These are phyloP conservation scores for Globisporangium cystogenes DNA, from an alignment of 352 stramenopile species.

Conservation along the genomic window DNA sequence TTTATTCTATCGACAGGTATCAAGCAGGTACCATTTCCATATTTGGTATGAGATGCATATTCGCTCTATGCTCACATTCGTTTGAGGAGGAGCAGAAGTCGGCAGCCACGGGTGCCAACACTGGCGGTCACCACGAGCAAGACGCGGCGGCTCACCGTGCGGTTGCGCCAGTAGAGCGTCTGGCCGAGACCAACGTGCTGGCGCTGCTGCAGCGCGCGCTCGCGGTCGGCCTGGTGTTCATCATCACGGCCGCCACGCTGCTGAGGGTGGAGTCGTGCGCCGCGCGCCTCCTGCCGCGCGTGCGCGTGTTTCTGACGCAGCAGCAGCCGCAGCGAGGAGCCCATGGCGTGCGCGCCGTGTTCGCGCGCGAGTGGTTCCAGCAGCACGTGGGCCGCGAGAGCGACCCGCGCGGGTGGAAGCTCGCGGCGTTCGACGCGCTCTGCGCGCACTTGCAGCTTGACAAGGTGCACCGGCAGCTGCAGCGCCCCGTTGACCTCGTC, in stretches of 20 bases:
- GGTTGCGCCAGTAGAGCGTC: no score
- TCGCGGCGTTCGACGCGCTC: constrained; percentile 40
- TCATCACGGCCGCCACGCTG: constrained; percentile 54
- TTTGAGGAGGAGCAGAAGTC: no score
- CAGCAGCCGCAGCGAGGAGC: no score
- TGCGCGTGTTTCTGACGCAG: constrained; percentile 33
- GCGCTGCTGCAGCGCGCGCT: constrained; percentile 32
- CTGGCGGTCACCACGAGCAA: no score
- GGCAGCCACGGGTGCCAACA: no score
- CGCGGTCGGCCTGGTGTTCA: constrained; percentile 44
- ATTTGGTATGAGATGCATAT: no score
- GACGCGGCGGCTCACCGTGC: no score
- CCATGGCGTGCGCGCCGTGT: constrained; percentile 41
- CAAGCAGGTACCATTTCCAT: no score
- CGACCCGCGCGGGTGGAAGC: constrained; percentile 47
- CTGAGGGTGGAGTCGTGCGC: constrained; percentile 42
- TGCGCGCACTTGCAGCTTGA: constrained; percentile 44
- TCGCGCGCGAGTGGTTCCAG: constrained; percentile 52
- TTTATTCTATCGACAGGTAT: no score
- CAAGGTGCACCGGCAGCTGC: constrained; percentile 20
- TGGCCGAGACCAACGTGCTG: constrained; percentile 36
- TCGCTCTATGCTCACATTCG: no score
- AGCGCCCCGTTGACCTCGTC: constrained; percentile 31
- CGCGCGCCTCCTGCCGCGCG: constrained; percentile 34
- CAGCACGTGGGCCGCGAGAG: constrained; percentile 28